Evolutionary conservation across 2,329 filamentous ascomycete species (phyloP), one percentile per base, ranked within the genome.

Genomic region (Hypoxylon sp.): DNA sequence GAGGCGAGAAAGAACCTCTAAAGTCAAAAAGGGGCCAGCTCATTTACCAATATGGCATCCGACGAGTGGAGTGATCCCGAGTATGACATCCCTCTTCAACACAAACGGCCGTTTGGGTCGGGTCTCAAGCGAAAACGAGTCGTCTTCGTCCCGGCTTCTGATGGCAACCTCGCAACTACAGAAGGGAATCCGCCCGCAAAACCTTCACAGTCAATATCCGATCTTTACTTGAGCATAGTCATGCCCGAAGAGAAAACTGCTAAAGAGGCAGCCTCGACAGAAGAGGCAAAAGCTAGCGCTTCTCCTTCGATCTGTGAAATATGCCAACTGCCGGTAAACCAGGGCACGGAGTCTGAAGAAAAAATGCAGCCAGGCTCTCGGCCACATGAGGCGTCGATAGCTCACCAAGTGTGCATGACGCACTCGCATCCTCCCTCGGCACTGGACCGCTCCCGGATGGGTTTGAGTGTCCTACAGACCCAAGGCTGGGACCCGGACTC

Each of bases 401-500:
- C 87, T 5, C 90, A 93, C 69, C 89, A 92, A 75, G 82, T 90
- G 31, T 87, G 83, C 59, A 77, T 92, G 1, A 72, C 79, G 3
- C 88, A 91, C 69, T 88, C 88, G 0, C 86, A 90, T 56, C 88
- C 88, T 5, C 90, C 90, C 1, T 92, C 89, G 0, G 81, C 87
- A 11, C 77, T 92, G 17, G 87, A 92, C 72, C 82, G 90, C 27
- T 83, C 80, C 3, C 82, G 89, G 41, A 89, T 90, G 79, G 90
- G 90, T 0, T 76, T 92, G 5, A 77, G 82, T 4, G 84, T 89
- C 23, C 80, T 93, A 26, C 78, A 84, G 48, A 79, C 83, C 0
- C 83, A 89, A 56, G 90, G 90, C 23, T 93, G 89, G 86, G 87
- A 93, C 66, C 88, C 89, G 0, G 90, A 93, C 73, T 79, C 85